These are phyloP conservation scores for Corniculantispora saksenae DNA, from an alignment of 2,329 filamentous ascomycete genomes.

Conservation along the genomic window DNA sequence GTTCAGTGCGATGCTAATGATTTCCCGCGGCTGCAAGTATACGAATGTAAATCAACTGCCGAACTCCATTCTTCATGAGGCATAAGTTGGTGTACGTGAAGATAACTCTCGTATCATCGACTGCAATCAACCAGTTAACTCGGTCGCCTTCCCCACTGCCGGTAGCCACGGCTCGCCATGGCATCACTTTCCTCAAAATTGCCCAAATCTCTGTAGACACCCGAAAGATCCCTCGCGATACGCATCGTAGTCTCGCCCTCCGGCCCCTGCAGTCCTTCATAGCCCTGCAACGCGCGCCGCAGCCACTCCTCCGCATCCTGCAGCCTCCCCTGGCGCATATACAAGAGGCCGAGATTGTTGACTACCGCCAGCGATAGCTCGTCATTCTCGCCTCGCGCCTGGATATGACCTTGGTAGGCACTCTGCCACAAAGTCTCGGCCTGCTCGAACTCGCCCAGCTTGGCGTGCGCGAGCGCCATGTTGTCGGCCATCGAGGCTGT, in stretches of 20 bases:
- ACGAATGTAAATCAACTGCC: too few species aligned
- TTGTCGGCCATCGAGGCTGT: slow-evolving; percentile 4
- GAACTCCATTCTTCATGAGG: too few species aligned
- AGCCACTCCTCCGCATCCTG: neutral
- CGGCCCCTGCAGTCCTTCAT: neutral
- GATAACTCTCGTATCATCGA: too few species aligned
- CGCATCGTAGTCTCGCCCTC: neutral
- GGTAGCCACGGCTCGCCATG: neutral
- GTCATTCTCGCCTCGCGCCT: neutral
- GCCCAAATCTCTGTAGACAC: slow-evolving; percentile 24
- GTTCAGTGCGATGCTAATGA: too few species aligned
- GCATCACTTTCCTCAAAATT: neutral
- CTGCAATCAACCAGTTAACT: too few species aligned
- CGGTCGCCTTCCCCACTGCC: neutral
- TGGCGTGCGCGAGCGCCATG: slow-evolving; percentile 9
- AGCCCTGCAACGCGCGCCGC: neutral
- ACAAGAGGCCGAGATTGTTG: slow-evolving; percentile 10
- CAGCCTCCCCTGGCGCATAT: neutral
- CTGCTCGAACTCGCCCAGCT: neutral
- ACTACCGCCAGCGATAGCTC: slow-evolving; percentile 3
- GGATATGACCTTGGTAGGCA: neutral
- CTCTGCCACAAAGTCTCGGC: slow-evolving; percentile 5
- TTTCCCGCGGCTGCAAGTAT: too few species aligned
- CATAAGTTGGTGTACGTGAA: too few species aligned
- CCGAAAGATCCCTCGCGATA: neutral